phyloP scores from a whole-genome alignment of 176 grass and related monocot genomes.

The Oryza coarctata region DNA sequence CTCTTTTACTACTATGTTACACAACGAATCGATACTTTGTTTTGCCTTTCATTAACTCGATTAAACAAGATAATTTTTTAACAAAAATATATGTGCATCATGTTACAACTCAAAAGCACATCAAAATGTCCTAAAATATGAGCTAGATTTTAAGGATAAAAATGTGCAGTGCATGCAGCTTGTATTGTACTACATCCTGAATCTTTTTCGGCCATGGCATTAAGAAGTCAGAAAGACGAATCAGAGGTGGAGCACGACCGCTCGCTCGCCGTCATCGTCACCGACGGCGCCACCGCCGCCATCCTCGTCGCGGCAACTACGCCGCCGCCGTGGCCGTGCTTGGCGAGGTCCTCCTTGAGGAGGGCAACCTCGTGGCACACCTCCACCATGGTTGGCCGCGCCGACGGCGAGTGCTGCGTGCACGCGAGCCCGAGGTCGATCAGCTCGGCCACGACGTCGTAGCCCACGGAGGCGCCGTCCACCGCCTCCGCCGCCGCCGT shows the following conservation, averaged over 20 bases:
- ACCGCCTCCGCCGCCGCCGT: conserved; percentile 18
- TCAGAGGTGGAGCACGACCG: conserved; percentile 31
- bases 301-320: neutral
- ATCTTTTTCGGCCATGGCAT: neutral
- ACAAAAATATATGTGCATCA: neutral
- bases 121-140: neutral
- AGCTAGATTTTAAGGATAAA: neutral
- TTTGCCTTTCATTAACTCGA: neutral
- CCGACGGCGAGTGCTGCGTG: conserved; percentile 61
- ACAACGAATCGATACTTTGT: neutral
- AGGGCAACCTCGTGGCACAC: conserved; percentile 66
- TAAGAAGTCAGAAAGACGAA: conserved; percentile 37
- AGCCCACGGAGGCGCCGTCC: neutral
- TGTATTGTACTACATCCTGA: neutral
- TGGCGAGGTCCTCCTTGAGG: conserved; percentile 73
- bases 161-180: neutral
- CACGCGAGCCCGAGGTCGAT: conserved; percentile 78
- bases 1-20: neutral
- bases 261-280: conserved; percentile 41
- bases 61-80: neutral
- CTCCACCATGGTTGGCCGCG: conserved; percentile 69
- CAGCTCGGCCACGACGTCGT: conserved; percentile 54
- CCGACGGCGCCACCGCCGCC: neutral
- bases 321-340: neutral
- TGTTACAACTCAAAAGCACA: neutral